Percentiles rank a stretch among this genome's conserved stretches.
Evolutionary conservation across 2,329 filamentous ascomycete species (phyloP).

Genomic region (Sporothrix euskadiensis): DNA sequence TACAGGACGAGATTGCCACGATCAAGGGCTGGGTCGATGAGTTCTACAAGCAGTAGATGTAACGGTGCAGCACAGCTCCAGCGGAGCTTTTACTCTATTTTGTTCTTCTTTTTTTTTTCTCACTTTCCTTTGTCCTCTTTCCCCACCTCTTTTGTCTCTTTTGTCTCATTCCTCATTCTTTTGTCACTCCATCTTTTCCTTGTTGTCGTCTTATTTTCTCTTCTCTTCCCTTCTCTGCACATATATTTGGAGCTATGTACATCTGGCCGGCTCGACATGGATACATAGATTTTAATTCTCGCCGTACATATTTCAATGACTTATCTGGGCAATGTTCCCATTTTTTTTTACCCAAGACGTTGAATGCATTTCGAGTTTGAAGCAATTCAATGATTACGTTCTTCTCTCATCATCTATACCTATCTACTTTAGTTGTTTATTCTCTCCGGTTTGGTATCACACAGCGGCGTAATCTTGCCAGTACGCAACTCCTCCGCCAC

Average conservation of each 20-base stretch:
- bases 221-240: slow-evolving; percentile 15
- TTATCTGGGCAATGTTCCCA: not conserved
- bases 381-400: not conserved
- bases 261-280: not conserved
- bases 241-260: not conserved
- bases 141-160: not conserved
- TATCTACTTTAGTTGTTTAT: not conserved
- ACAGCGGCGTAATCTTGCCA: slow-evolving; percentile 45
- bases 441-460: slow-evolving; percentile 5
- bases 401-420: not conserved
- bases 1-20: slow-evolving; percentile 52
- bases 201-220: not conserved
- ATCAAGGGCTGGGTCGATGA: slow-evolving; percentile 58
- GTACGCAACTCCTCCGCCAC: slow-evolving; percentile 42
- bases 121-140: not conserved
- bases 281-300: not conserved
- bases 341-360: not conserved
- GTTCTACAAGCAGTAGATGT: slow-evolving; percentile 41
- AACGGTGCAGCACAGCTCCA: not conserved
- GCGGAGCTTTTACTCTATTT: not conserved
- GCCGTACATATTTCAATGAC: slow-evolving; percentile 6
- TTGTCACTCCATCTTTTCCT: not conserved
- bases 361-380: not conserved
- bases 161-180: not conserved
- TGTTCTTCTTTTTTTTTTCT: not conserved